A percentile compares a stretch with the other conserved stretches of the same genome.
These are phyloP conservation scores for Tricholoma bakamatsutake DNA, from an alignment of 768 basidiomycete genomes.

Conservation along the genomic window DNA sequence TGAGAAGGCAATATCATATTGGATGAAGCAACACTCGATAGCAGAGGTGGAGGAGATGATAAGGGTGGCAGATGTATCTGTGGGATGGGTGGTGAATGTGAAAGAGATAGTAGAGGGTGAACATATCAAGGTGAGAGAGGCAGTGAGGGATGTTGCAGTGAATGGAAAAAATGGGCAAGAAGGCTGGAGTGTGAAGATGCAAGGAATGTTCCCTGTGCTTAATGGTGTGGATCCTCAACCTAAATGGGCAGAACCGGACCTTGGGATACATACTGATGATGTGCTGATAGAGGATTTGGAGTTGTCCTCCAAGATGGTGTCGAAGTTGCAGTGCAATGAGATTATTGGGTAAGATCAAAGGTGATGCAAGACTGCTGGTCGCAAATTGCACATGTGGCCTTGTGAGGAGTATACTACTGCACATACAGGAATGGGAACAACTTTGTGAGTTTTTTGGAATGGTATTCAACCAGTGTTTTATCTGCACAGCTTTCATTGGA, in stretches of 20 bases:
- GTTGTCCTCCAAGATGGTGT: conserved; percentile 29
- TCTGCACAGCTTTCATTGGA: too few relatives aligned
- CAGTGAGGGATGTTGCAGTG: conserved; percentile 56
- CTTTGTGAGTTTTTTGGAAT: too few relatives aligned
- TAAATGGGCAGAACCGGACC: conserved; percentile 63
- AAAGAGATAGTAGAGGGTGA: conserved; percentile 57
- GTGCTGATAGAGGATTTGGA: conserved; percentile 41
- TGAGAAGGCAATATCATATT: conserved; percentile 53
- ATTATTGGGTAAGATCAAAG: conserved; percentile 31
- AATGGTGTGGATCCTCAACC: conserved; percentile 54
- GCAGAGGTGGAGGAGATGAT: conserved; percentile 50
- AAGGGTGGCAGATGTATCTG: conserved; percentile 50
- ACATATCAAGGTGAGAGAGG: conserved; percentile 48
- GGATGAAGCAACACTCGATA: conserved; percentile 46
- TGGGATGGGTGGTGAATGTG: conserved; percentile 57
- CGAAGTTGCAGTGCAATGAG: conserved; percentile 31
- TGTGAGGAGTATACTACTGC: too few relatives aligned
- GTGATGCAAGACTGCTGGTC: background rate
- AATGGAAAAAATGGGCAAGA: conserved; percentile 22
- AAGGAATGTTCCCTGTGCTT: conserved; percentile 55
- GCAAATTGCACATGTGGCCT: background rate
- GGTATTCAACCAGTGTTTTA: too few relatives aligned
- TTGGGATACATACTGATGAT: conserved; percentile 55
- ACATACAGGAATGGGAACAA: too few relatives aligned
- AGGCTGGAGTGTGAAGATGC: conserved; percentile 66